Percentiles rank a stretch among this genome's conserved stretches.
phyloP scores from a whole-genome alignment of 805 yeast species.

The Suhomyces vadensis region DNA sequence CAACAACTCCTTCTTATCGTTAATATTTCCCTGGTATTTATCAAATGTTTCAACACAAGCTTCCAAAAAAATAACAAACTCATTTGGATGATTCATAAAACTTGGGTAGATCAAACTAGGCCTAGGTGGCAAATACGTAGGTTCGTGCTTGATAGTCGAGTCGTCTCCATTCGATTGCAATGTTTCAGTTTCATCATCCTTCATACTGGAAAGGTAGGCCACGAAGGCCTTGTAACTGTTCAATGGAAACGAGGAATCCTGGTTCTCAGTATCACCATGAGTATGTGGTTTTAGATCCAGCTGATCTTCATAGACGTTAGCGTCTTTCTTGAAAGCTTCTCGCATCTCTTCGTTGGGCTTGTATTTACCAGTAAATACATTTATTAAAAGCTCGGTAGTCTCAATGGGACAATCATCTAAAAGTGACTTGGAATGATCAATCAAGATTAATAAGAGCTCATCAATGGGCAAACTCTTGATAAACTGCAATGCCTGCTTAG shows the following conservation, averaged over 20 bases:
- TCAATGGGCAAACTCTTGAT: constrained; percentile 70
- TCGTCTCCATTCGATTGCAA: constrained; percentile 7
- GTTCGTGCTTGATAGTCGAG: constrained; percentile 27
- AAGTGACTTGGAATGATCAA: constrained; percentile 63
- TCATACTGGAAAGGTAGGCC: constrained; percentile 25
- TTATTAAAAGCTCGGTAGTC: constrained; percentile 78
- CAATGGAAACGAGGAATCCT: constrained; percentile 19
- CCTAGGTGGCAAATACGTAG: constrained; percentile 88
- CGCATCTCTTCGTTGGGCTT: constrained; percentile 36
- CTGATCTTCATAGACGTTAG: constrained; percentile 9
- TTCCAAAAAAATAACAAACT: constrained; percentile 88
- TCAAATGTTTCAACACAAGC: constrained; percentile 84
- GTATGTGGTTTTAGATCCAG: constrained; percentile 9
- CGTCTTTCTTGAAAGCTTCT: constrained; percentile 5
- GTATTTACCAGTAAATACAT: constrained; percentile 86
- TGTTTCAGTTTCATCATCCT: constrained; percentile 1
- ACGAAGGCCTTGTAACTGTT: constrained; percentile 36
- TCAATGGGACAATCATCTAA: constrained; percentile 72
- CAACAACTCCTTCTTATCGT: constrained; percentile 71
- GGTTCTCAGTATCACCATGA: constrained; percentile 9
- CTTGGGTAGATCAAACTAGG: constrained; percentile 86
- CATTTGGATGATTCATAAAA: constrained; percentile 81
- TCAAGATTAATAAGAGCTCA: constrained; percentile 71
- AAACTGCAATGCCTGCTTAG: constrained; percentile 60
- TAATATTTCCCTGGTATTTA: constrained; percentile 65